Percentiles rank a stretch among this genome's conserved stretches.
Conservation (phyloP, 202 grass and related monocot species). For the Setaria italica region DNA sequence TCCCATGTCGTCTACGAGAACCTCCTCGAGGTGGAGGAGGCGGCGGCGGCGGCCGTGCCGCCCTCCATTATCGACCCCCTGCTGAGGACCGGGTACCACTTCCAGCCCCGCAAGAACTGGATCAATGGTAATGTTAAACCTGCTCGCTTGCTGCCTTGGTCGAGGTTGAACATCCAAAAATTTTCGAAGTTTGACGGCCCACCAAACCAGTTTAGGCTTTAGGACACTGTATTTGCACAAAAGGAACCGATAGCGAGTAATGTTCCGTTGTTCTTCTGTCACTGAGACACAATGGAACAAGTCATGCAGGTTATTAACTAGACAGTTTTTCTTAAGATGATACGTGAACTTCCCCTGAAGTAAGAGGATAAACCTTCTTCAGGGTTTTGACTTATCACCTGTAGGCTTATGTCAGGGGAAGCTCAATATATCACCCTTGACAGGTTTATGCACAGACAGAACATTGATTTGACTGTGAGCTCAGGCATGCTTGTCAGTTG, state of each 20-base stretch:
- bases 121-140: constrained; percentile 48
- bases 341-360: background rate
- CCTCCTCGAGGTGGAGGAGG: background rate
- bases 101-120: constrained; percentile 69
- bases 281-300: background rate
- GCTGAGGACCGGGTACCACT: constrained; percentile 71
- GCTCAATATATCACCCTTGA: too few relatives aligned
- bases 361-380: background rate
- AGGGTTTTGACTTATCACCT: background rate
- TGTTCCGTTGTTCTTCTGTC: constrained; percentile 22
- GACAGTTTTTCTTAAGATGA: background rate
- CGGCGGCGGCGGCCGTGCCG: constrained; percentile 30
- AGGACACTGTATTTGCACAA: background rate
- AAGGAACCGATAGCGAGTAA: background rate
- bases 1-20: constrained; percentile 55
- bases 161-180: constrained; percentile 1
- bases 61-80: constrained; percentile 37
- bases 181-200: background rate
- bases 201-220: background rate
- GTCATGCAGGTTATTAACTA: background rate
- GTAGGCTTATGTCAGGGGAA: too few relatives aligned
- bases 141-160: background rate
- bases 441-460: background rate
- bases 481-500: background rate
- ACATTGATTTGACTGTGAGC: background rate